Evolutionary conservation across 108 stramenopile genomes (phyloP).

Genomic region (Cylindrotheca fusiformis): DNA sequence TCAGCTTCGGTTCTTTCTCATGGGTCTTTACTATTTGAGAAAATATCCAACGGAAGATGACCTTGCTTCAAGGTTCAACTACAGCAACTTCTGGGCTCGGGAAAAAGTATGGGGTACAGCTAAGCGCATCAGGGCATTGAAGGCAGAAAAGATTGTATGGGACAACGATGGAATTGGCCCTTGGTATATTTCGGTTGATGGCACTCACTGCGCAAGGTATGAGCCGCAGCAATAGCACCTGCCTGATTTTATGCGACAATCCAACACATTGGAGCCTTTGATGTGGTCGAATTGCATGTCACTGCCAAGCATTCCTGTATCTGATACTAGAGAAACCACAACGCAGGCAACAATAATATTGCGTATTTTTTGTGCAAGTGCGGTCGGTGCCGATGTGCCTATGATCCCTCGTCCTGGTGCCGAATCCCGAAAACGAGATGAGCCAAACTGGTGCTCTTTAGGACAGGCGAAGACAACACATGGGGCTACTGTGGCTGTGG

Average conservation of each 20-base stretch:
- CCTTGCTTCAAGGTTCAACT: neutral
- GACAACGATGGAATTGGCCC: neutral
- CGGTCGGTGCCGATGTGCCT: too few relatives aligned
- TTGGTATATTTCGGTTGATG: constrained; percentile 24
- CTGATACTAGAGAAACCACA: too few relatives aligned
- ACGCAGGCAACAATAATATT: too few relatives aligned
- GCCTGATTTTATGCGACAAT: neutral
- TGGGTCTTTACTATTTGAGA: constrained; percentile 8
- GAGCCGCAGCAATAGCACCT: constrained; percentile 13
- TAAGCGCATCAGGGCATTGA: constrained; percentile 11
- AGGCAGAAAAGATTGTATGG: constrained; percentile 19
- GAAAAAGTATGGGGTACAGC: constrained; percentile 3
- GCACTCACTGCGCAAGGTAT: constrained; percentile 13
- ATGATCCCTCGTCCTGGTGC: too few relatives aligned
- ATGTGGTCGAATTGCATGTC: neutral
- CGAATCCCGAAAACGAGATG: too few relatives aligned
- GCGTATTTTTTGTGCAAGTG: too few relatives aligned
- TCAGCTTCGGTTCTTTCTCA: constrained; percentile 6
- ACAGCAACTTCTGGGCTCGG: neutral
- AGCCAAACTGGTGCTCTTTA: too few relatives aligned
- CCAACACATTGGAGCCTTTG: neutral
- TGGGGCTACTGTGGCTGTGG: too few relatives aligned
- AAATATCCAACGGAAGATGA: constrained; percentile 11
- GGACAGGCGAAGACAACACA: too few relatives aligned
- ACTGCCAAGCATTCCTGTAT: too few relatives aligned